Conservation (phyloP, 2,329 filamentous ascomycete genomes). For the Aspergillus flavus region DNA sequence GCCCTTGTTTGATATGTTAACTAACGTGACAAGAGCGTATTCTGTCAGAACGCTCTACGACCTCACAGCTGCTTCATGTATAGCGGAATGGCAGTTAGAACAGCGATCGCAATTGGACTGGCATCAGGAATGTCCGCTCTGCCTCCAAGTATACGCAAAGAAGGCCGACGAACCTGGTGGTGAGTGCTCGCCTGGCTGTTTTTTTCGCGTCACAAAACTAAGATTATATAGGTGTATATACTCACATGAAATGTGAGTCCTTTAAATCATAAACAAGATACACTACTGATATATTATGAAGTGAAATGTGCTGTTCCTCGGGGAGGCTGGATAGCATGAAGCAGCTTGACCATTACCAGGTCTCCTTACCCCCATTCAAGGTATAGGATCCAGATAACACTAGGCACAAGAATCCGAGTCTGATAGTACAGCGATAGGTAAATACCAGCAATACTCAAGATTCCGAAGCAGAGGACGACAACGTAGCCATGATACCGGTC, state of each 20-base stretch:
- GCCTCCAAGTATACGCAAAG: slow-evolving; percentile 17
- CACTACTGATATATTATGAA: slow-evolving; percentile 7
- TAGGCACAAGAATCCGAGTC: background rate
- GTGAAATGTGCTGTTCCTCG: slow-evolving; percentile 35
- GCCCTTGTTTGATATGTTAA: background rate
- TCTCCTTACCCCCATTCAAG: slow-evolving; percentile 22
- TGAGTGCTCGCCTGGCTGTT: slow-evolving; percentile 10
- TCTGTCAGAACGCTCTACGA: slow-evolving; percentile 37
- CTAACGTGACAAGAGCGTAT: slow-evolving; percentile 21
- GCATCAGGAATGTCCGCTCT: slow-evolving; percentile 29
- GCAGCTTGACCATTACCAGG: slow-evolving; percentile 29
- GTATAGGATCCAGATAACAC: slow-evolving; percentile 4
- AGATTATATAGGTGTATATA: slow-evolving; percentile 21
- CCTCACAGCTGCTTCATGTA: slow-evolving; percentile 41
- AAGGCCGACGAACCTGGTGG: slow-evolving; percentile 30
- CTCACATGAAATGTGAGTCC: slow-evolving; percentile 24
- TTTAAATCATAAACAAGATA: background rate
- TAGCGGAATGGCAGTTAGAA: slow-evolving; percentile 38
- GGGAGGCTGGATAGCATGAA: slow-evolving; percentile 34
- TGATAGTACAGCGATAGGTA: background rate
- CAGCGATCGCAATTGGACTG: slow-evolving; percentile 37
- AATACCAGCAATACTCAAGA: slow-evolving; percentile 10
- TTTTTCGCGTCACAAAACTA: background rate
- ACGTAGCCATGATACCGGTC: slow-evolving; percentile 28
- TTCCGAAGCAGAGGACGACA: slow-evolving; percentile 24